These are phyloP conservation scores for Oryza glaberrima DNA, from an alignment of 176 grass and related monocot species.

Conservation along the genomic window DNA sequence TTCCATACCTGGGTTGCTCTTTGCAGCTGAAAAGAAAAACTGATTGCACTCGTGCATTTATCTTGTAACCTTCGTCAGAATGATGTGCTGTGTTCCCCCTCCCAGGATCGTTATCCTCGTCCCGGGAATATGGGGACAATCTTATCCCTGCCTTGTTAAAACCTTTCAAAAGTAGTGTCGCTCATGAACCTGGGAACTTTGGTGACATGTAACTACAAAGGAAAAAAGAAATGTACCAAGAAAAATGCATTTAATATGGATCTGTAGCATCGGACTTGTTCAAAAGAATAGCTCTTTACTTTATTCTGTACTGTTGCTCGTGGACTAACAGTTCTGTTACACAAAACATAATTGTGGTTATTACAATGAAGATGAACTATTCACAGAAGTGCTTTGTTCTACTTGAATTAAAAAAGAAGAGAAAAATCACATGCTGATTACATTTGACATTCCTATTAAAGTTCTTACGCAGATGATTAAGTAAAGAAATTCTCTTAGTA, in stretches of 20 bases:
- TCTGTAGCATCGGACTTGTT: background rate
- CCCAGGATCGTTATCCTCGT: background rate
- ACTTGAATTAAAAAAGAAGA: background rate
- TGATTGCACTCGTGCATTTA: background rate
- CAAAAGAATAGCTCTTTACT: background rate
- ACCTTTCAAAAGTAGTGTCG: background rate
- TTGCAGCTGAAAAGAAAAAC: conserved; percentile 15
- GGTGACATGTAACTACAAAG: background rate
- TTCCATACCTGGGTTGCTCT: background rate
- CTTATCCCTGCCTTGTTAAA: background rate
- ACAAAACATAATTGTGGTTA: background rate
- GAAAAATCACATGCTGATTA: background rate
- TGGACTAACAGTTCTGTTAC: conserved; percentile 1
- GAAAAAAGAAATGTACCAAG: background rate
- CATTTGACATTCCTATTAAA: background rate
- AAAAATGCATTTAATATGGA: background rate
- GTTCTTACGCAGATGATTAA: background rate
- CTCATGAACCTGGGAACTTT: background rate
- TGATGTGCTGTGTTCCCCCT: background rate
- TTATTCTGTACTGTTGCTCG: background rate
- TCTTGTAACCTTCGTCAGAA: background rate
- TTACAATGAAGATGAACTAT: background rate
- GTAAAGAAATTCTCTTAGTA: background rate
- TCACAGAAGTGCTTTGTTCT: background rate
- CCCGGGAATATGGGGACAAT: background rate